These are phyloP conservation scores for Danielozyma ontarioensis DNA, from an alignment of 805 yeast genomes.

Conservation along the genomic window DNA sequence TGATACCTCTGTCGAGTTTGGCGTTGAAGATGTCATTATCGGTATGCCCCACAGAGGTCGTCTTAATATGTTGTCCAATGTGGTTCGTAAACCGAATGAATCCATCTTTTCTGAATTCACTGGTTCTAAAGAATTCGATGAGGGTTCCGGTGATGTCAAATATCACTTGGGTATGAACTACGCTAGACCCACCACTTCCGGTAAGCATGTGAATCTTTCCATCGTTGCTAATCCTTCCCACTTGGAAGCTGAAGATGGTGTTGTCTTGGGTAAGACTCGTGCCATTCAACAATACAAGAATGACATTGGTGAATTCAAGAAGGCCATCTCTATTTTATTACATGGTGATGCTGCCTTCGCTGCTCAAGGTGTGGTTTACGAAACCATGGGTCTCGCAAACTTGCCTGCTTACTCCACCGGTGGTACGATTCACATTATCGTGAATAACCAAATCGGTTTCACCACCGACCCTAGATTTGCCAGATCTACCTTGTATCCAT, in stretches of 20 bases:
- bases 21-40: constrained; percentile 92
- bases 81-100: background rate
- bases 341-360: constrained; percentile 99
- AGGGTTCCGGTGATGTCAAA: background rate
- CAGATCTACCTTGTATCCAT: constrained; percentile 96
- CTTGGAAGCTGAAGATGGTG: constrained; percentile 98
- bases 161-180: background rate
- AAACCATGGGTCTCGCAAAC: constrained; percentile 90
- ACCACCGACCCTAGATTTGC: constrained; percentile 98
- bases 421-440: constrained; percentile 94
- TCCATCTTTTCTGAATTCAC: background rate
- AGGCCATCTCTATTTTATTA: constrained; percentile 86
- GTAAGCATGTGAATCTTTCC: constrained; percentile 91
- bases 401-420: constrained; percentile 96
- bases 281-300: constrained; percentile 89
- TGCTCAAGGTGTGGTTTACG: constrained; percentile 98
- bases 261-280: constrained; percentile 95
- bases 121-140: background rate
- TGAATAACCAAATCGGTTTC: constrained; percentile 98
- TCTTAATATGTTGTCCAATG: constrained; percentile 94
- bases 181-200: constrained; percentile 61
- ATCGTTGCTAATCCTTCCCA: constrained; percentile 99
- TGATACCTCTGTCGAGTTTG: constrained; percentile 87
- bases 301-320: constrained; percentile 75
- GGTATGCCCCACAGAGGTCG: constrained; percentile 99